phyloP scores from a whole-genome alignment of 2,329 filamentous ascomycete species.

The Fusarium devonianum region DNA sequence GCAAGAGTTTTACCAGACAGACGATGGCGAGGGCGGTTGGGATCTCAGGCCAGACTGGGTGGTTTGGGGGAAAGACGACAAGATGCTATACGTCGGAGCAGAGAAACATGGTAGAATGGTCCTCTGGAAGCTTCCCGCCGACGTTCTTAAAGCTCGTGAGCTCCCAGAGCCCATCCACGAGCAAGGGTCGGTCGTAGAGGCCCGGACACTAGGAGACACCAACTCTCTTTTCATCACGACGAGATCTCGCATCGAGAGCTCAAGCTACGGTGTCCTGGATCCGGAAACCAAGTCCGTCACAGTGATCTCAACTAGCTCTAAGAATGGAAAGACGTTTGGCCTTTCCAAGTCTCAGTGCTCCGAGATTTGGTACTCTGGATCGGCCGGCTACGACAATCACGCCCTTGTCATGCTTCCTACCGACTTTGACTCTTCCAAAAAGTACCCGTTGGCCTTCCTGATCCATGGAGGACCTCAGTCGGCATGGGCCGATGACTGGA shows the following conservation, averaged over 20 bases:
- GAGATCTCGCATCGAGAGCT: constrained; percentile 76
- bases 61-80: constrained; percentile 65
- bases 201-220: constrained; percentile 58
- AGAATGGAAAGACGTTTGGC: constrained; percentile 71
- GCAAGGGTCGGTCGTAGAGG: constrained; percentile 62
- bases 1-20: constrained; percentile 67
- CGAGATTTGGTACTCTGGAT: constrained; percentile 74
- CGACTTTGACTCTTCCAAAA: constrained; percentile 71
- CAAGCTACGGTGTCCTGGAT: constrained; percentile 69
- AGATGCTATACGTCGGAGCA: constrained; percentile 74
- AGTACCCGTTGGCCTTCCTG: constrained; percentile 79
- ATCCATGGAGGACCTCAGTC: constrained; percentile 87
- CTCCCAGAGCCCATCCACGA: constrained; percentile 59
- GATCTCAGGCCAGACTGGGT: constrained; percentile 65
- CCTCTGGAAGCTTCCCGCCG: constrained; percentile 68
- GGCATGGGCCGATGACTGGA: constrained; percentile 79
- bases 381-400: constrained; percentile 70
- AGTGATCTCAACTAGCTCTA: constrained; percentile 69
- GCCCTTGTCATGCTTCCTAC: constrained; percentile 72
- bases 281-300: constrained; percentile 47
- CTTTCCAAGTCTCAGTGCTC: constrained; percentile 68
- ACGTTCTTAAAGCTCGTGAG: constrained; percentile 56
- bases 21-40: constrained; percentile 70
- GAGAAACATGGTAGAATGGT: constrained; percentile 71
- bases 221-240: constrained; percentile 67